Base-by-base conservation (phyloP, 441 rosid genomes). In the Raphanus hybrid region DNA sequence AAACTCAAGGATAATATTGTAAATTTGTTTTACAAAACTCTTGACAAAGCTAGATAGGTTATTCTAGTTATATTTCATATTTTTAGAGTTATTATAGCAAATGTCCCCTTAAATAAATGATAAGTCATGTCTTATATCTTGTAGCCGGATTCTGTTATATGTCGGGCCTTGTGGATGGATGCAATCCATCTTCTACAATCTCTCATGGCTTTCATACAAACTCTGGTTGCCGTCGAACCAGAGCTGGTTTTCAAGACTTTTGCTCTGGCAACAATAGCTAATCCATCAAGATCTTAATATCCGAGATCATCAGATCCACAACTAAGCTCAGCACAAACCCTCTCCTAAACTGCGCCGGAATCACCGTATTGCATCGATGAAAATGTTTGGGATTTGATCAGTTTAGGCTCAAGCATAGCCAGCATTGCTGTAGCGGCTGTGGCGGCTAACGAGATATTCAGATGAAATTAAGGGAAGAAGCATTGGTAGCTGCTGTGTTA, bases 201-300 rank as follows among this genome's bases (percentile, higher is more conserved):
- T 70, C 85, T 48, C 77, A 82, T 64, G 66, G 83, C 82, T 69
- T 81, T 87, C 10, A 66, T 80, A 50, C 75, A 60, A 7, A 82
- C 79, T 77, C 27, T 60, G 67, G 70, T 76, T 65, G 59, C 71
- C 66, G 14, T 82, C 16, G 95, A 90, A 67, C 91, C 91, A n/a
- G 80, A 87, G 9, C 92, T 90, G 11, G 78, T 87, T 15, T 90
- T 91, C 71, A 82, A 74, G 64, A 75, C 93, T 39, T 92, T 92
- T 70, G 93, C 95, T 0, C 95, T 93, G 3, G 95, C 95, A 65
- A 92, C 95, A n/a, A 84, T 92, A 1, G 90, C 93, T 45, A 92
- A 89, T 76, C 90, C 3, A 93, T 93, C 5, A 81, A 86, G 74
- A 75, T 89, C 65, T 73, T 81, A 9, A 89, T 92, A 74, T 68